phyloP scores from a whole-genome alignment of 306 rosid species.

The Prunus salicina region DNA sequence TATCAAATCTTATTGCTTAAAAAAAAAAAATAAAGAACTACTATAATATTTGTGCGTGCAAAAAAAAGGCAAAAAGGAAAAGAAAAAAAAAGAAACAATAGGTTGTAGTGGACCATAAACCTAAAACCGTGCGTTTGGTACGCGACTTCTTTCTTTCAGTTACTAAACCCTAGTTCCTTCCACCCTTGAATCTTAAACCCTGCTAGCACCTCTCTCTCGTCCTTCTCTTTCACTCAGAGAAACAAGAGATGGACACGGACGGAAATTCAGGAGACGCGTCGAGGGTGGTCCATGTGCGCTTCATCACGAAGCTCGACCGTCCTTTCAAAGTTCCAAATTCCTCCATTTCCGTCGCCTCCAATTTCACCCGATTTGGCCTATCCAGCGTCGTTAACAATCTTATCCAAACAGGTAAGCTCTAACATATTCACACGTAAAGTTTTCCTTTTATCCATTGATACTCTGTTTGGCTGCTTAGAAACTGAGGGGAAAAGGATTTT shows the following conservation, averaged over 20 bases:
- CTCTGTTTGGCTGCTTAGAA: slow-evolving; percentile 6
- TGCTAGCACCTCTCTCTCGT: not conserved
- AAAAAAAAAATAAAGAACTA: too few relatives aligned
- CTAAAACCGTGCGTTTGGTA: not conserved
- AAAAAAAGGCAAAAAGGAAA: too few relatives aligned
- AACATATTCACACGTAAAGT: not conserved
- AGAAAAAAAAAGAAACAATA: too few relatives aligned
- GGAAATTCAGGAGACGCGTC: slow-evolving; percentile 43
- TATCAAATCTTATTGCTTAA: too few relatives aligned
- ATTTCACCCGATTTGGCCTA: slow-evolving; percentile 71
- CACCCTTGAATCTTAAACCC: not conserved
- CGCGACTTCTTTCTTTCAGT: not conserved
- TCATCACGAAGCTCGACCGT: slow-evolving; percentile 58
- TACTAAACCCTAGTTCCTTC: not conserved
- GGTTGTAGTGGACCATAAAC: too few relatives aligned
- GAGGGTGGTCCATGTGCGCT: slow-evolving; percentile 67
- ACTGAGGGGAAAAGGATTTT: not conserved
- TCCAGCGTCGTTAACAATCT: slow-evolving; percentile 78
- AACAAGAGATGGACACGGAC: slow-evolving; percentile 35
- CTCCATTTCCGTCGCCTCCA: slow-evolving; percentile 68
- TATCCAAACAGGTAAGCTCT: slow-evolving; percentile 44
- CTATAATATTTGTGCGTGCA: not conserved
- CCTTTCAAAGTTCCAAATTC: slow-evolving; percentile 46
- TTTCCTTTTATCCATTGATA: not conserved
- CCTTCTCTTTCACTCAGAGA: not conserved